Percentiles rank a stretch among this genome's conserved stretches.
phyloP scores from a whole-genome alignment of 2,329 filamentous ascomycete species.

The Tricladium varicosporioides region DNA sequence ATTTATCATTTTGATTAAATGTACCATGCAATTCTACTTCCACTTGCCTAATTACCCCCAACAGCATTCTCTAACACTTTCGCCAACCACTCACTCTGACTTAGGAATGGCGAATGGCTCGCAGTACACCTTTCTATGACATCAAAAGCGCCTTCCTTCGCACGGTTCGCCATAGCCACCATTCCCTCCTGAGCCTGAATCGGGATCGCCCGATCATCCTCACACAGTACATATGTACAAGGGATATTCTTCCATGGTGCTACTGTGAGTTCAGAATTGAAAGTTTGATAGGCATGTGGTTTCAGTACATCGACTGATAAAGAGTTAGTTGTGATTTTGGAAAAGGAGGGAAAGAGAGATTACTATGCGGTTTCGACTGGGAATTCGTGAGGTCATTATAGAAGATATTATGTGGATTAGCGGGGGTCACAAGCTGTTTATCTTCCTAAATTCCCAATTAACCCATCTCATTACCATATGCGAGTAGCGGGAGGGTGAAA shows the following conservation, averaged over 20 bases:
- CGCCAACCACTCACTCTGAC: slow-evolving; percentile 20
- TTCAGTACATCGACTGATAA: slow-evolving; percentile 21
- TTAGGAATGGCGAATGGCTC: slow-evolving; percentile 27
- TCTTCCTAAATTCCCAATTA: neutral
- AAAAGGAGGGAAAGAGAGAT: too few species aligned
- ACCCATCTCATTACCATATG: too few species aligned
- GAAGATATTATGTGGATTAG: slow-evolving; percentile 29
- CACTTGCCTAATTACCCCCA: too few species aligned
- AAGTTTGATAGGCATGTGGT: slow-evolving; percentile 30
- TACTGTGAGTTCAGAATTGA: slow-evolving; percentile 30
- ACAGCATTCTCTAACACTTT: slow-evolving; percentile 18
- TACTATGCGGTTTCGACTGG: slow-evolving; percentile 17
- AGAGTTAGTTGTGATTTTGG: too few species aligned
- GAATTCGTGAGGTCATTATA: slow-evolving; percentile 36
- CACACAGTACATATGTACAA: slow-evolving; percentile 41
- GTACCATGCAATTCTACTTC: too few species aligned
- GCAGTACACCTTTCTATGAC: slow-evolving; percentile 20
- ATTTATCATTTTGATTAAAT: too few species aligned
- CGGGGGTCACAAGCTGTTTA: slow-evolving; percentile 15
- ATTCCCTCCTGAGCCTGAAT: slow-evolving; percentile 37
- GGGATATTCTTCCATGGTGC: slow-evolving; percentile 40
- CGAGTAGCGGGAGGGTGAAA: neutral
- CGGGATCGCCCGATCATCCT: slow-evolving; percentile 38
- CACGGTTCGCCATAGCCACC: slow-evolving; percentile 24
- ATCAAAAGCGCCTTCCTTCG: slow-evolving; percentile 18